phyloP scores from a whole-genome alignment of 176 grass and related monocot species.

The Rhynchospora tenuis region DNA sequence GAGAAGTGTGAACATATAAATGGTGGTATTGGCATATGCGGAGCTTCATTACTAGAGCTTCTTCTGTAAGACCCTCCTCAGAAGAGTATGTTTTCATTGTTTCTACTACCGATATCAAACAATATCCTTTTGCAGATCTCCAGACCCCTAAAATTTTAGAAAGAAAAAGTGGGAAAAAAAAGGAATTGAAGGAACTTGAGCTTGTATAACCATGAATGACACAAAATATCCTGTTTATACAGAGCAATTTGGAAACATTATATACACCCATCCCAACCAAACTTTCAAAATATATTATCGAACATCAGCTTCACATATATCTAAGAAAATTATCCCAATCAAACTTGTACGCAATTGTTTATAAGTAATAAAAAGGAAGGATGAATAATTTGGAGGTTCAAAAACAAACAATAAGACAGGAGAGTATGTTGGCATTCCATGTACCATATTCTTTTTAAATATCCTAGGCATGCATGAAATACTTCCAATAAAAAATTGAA shows the following conservation, averaged over 20 bases:
- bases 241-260: not conserved
- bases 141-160: constrained; percentile 58
- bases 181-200: not conserved
- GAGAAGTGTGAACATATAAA: constrained; percentile 81
- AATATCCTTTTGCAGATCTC: constrained; percentile 88
- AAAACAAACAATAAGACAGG: not conserved
- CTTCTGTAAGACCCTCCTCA: constrained; percentile 92
- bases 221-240: not conserved
- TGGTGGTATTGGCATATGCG: constrained; percentile 72
- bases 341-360: not conserved
- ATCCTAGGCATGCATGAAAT: not conserved
- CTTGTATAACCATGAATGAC: not conserved
- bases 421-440: not conserved
- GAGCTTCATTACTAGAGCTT: constrained; percentile 82
- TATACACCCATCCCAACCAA: not conserved
- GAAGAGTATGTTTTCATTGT: constrained; percentile 95
- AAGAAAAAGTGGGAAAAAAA: not conserved
- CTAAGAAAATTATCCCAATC: not conserved
- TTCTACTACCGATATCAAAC: constrained; percentile 85
- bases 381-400: not conserved
- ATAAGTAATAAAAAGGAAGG: not conserved
- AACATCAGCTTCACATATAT: not conserved
- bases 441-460: not conserved
- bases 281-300: not conserved
- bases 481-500: constrained; percentile 2